phyloP scores from a whole-genome alignment of 2,329 filamentous ascomycete genomes.

The Esteya vermicola region DNA sequence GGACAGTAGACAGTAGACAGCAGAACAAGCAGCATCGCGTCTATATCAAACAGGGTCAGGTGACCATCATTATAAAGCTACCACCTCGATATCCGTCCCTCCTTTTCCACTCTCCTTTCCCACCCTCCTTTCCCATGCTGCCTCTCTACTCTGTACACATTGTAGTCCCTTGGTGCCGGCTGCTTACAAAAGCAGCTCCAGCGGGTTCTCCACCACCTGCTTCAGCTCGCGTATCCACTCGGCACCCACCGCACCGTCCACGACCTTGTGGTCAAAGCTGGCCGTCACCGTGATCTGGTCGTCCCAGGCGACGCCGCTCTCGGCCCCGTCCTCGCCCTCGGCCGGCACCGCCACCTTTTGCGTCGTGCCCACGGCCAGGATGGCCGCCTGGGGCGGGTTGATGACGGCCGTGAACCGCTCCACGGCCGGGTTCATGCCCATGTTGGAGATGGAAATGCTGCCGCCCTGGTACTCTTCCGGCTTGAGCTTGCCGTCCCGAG shows the following conservation, averaged over 20 bases:
- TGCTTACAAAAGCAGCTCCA: conserved; percentile 79
- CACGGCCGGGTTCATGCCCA: conserved; percentile 97
- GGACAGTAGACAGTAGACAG: not conserved
- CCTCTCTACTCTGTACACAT: not conserved
- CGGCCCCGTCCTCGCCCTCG: conserved; percentile 74
- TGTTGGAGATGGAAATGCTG: conserved; percentile 98
- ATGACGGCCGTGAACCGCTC: conserved; percentile 97
- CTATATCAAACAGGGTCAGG: not conserved
- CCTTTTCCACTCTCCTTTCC: not conserved
- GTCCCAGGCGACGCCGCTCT: conserved; percentile 68
- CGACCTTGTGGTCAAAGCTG: conserved; percentile 98
- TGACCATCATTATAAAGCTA: not conserved
- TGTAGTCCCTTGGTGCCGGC: not conserved
- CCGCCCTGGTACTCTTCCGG: conserved; percentile 98
- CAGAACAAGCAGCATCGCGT: too few species aligned
- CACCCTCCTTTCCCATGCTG: not conserved
- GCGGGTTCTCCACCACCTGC: conserved; percentile 93
- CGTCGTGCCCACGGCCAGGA: conserved; percentile 86
- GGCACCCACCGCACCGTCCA: conserved; percentile 88
- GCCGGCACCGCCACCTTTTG: conserved; percentile 87
- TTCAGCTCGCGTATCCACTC: conserved; percentile 97
- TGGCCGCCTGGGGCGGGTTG: conserved; percentile 94
- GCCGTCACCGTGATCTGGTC: conserved; percentile 92
- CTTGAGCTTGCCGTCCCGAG: conserved; percentile 95
- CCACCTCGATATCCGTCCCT: too few species aligned